Percentiles rank a stretch among this genome's conserved stretches.
phyloP scores from a whole-genome alignment of 148 eudicot species.

The Rhododendron griersonianum region DNA sequence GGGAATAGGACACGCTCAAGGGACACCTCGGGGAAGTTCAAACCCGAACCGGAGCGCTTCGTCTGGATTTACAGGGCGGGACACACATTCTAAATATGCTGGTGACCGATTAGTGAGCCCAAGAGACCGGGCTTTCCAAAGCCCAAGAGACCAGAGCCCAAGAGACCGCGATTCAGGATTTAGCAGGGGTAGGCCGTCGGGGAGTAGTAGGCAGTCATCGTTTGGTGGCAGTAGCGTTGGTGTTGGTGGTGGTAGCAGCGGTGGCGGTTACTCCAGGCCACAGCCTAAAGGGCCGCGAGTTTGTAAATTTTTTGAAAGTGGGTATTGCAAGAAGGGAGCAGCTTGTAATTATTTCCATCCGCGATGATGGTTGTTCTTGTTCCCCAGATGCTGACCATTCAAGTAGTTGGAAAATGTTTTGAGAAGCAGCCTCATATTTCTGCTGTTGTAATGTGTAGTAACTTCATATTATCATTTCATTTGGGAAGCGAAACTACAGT shows the following conservation, averaged over 20 bases:
- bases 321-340: constrained; percentile 74
- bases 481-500: neutral
- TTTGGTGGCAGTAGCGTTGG: constrained; percentile 32
- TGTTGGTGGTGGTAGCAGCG: constrained; percentile 9
- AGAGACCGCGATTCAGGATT: constrained; percentile 42
- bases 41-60: constrained; percentile 22
- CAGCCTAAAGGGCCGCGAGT: constrained; percentile 62
- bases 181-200: constrained; percentile 37
- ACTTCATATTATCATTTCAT: neutral
- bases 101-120: constrained; percentile 44
- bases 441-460: constrained; percentile 8
- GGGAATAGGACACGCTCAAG: constrained; percentile 33
- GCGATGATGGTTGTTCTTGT: constrained; percentile 15
- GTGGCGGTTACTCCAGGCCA: constrained; percentile 50
- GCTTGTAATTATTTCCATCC: constrained; percentile 79
- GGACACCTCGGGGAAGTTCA: constrained; percentile 19
- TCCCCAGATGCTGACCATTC: constrained; percentile 22
- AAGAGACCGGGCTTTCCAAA: constrained; percentile 50
- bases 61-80: constrained; percentile 25
- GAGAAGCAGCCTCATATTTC: neutral
- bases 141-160: constrained; percentile 18
- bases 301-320: constrained; percentile 74
- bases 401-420: constrained; percentile 29
- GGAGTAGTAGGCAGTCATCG: constrained; percentile 50
- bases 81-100: constrained; percentile 27